These are phyloP conservation scores for Melianthus villosus DNA, from an alignment of 441 rosid species.

Conservation along the genomic window DNA sequence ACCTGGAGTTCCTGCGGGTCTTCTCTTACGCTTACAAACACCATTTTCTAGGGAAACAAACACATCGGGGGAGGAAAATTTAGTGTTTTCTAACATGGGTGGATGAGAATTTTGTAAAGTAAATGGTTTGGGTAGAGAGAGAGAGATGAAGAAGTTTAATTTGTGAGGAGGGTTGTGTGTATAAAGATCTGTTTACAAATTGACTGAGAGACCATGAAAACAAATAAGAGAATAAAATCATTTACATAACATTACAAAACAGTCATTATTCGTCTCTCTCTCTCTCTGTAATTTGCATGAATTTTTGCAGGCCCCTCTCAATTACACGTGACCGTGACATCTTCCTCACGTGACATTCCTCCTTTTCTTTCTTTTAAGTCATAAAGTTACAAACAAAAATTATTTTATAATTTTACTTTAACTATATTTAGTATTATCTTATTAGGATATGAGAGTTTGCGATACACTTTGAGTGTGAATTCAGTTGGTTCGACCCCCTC, in stretches of 20 bases:
- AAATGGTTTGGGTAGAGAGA: conserved; percentile 17
- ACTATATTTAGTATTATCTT: too few species aligned
- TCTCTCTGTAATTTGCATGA: conserved; percentile 37
- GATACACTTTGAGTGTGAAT: too few species aligned
- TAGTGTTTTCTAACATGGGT: conserved; percentile 29
- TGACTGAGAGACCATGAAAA: conserved; percentile 31
- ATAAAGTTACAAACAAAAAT: neutral
- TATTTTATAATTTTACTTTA: too few species aligned
- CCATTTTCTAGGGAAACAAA: conserved; percentile 38
- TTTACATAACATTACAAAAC: conserved; percentile 19
- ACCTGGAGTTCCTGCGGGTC: conserved; percentile 96
- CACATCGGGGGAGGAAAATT: conserved; percentile 38
- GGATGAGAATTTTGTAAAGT: conserved; percentile 4
- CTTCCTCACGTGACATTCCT: conserved; percentile 19
- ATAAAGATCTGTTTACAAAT: conserved; percentile 18
- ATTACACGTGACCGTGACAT: conserved; percentile 30
- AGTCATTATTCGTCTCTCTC: conserved; percentile 27
- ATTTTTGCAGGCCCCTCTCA: conserved; percentile 21
- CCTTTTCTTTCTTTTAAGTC: neutral
- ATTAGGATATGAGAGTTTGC: too few species aligned
- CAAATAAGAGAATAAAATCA: conserved; percentile 37
- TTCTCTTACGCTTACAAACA: conserved; percentile 40
- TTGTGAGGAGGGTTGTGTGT: too few species aligned
- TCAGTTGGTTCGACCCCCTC: too few species aligned
- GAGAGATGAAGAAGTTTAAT: conserved; percentile 1